Conservation (phyloP, 2,329 filamentous ascomycete genomes). For the Niveomyces coronatus region DNA sequence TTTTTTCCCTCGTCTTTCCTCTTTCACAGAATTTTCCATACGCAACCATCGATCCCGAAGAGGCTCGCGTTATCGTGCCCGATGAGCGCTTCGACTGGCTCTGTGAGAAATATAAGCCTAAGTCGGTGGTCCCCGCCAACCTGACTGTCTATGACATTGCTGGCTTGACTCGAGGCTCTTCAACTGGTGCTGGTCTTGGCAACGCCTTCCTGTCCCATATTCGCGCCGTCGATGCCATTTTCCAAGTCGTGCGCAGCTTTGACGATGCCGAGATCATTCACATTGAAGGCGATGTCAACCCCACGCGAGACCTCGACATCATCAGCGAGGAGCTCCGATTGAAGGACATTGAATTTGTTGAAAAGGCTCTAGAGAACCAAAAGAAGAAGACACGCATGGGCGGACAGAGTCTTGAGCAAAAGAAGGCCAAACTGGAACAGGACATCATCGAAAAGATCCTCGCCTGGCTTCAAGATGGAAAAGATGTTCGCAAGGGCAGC, state of each 20-base stretch:
- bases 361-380: constrained; percentile 86
- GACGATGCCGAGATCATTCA: constrained; percentile 99
- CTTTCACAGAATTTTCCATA: constrained; percentile 79
- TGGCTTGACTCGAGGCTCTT: constrained; percentile 89
- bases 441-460: constrained; percentile 87
- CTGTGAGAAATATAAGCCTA: constrained; percentile 92
- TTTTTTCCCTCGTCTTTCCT: constrained; percentile 17
- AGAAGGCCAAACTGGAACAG: constrained; percentile 92
- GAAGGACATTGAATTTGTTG: constrained; percentile 97
- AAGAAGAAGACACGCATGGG: constrained; percentile 93
- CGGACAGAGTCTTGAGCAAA: constrained; percentile 93
- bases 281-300: constrained; percentile 97
- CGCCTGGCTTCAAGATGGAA: constrained; percentile 71
- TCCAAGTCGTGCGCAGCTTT: constrained; percentile 93
- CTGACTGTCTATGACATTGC: constrained; percentile 98
- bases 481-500: constrained; percentile 83
- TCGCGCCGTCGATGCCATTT: constrained; percentile 94
- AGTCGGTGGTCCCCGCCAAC: constrained; percentile 93
- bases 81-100: constrained; percentile 96
- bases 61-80: constrained; percentile 92
- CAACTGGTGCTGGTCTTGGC: constrained; percentile 92
- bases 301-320: constrained; percentile 85
- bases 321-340: constrained; percentile 93
- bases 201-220: constrained; percentile 99
- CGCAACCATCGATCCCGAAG: constrained; percentile 97